Conservation (phyloP, 805 yeast species). For the Candida nemodendra region DNA sequence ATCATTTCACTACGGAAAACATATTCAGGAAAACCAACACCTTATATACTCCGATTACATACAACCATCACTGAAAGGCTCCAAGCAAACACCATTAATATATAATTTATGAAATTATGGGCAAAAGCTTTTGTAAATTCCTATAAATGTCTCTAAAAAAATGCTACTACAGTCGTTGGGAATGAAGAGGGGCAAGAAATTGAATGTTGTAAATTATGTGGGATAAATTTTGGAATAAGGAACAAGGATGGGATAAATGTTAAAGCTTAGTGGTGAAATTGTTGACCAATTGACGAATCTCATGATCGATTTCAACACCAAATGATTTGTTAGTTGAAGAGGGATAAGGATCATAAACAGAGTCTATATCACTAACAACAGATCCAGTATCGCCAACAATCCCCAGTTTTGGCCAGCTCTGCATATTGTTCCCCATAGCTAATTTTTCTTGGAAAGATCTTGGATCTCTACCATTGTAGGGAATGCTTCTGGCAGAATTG, state of each 20-base stretch:
- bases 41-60: too few species aligned
- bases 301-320: constrained; percentile 26
- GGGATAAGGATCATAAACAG: constrained; percentile 3
- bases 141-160: too few species aligned
- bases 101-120: too few species aligned
- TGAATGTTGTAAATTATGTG: too few species aligned
- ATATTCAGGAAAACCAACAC: too few species aligned
- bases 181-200: too few species aligned
- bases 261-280: constrained; percentile 16
- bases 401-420: constrained; percentile 25
- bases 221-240: too few species aligned
- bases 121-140: too few species aligned
- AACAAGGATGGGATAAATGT: constrained; percentile 3
- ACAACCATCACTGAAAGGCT: too few species aligned
- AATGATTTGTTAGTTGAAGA: not conserved
- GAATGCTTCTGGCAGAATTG: constrained; percentile 39
- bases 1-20: too few species aligned
- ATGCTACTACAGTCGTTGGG: too few species aligned
- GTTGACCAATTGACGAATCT: constrained; percentile 10
- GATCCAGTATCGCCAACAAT: constrained; percentile 6
- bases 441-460: constrained; percentile 11
- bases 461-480: constrained; percentile 33
- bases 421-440: constrained; percentile 6
- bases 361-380: constrained; percentile 6
- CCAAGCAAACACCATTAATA: too few species aligned